Evolutionary conservation across 2,329 filamentous ascomycete species (phyloP).

Genomic region (Xylariales sp.): DNA sequence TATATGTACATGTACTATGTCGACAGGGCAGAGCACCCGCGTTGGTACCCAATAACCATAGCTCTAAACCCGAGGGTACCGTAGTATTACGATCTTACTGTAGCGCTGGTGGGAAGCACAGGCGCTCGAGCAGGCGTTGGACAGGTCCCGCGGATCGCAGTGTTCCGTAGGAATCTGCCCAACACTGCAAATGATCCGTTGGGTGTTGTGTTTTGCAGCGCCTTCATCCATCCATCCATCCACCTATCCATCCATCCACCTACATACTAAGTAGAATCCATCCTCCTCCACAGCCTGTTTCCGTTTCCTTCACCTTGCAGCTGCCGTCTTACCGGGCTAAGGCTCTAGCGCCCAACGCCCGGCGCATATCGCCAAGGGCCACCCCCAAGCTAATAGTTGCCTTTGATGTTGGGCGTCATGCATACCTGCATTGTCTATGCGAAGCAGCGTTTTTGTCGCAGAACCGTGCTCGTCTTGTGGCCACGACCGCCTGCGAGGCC

Average conservation of each 20-base stretch:
- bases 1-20: not conserved
- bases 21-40: conserved; percentile 34
- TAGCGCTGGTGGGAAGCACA: not conserved
- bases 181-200: conserved; percentile 13
- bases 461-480: conserved; percentile 23
- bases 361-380: conserved; percentile 21
- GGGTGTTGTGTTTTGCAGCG: not conserved
- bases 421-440: conserved; percentile 23
- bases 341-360: conserved; percentile 38
- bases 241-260: no score
- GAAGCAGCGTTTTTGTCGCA: conserved; percentile 14
- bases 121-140: no score
- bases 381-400: conserved; percentile 5
- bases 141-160: conserved; percentile 18
- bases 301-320: conserved; percentile 49
- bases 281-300: conserved; percentile 39
- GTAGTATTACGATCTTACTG: conserved; percentile 24
- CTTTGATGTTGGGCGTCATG: conserved; percentile 28
- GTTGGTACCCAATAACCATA: conserved; percentile 34
- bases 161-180: conserved; percentile 16
- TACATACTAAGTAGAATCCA: not conserved
- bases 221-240: conserved; percentile 6
- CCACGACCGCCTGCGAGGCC: conserved; percentile 26
- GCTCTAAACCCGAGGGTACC: not conserved
- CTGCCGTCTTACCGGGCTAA: conserved; percentile 39